Evolutionary conservation across 805 yeast species (phyloP).

Genomic region (Spencermartinsiella europaea): DNA sequence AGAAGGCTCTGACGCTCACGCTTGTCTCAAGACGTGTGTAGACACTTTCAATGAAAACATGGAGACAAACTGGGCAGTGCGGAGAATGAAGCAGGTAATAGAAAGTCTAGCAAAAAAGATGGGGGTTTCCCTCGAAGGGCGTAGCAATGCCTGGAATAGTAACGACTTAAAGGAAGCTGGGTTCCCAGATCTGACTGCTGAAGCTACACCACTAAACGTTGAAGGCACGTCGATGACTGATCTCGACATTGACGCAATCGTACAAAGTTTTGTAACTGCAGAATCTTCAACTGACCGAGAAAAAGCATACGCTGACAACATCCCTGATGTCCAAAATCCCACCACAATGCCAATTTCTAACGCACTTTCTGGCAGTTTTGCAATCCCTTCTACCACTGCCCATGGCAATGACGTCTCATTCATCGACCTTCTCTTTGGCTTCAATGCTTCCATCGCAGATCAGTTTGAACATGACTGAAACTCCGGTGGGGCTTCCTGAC

Average conservation of each 20-base stretch:
- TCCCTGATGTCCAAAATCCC: background rate
- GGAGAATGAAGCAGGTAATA: slow-evolving; percentile 4
- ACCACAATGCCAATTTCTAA: background rate
- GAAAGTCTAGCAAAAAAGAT: slow-evolving; percentile 4
- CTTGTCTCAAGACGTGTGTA: background rate
- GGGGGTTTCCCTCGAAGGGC: background rate
- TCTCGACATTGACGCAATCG: slow-evolving; percentile 6
- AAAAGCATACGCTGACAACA: background rate
- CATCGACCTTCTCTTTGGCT: slow-evolving; percentile 5
- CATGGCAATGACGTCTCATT: background rate
- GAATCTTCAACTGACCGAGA: background rate
- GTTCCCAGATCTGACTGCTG: no score
- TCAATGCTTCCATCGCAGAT: slow-evolving; percentile 4
- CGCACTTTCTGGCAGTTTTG: background rate
- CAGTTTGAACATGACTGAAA: background rate
- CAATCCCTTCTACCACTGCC: background rate
- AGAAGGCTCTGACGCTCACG: slow-evolving; percentile 5
- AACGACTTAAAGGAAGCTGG: background rate
- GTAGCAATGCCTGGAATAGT: background rate
- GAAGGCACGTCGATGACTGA: background rate
- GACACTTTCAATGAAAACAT: slow-evolving; percentile 7
- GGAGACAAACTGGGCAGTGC: slow-evolving; percentile 7
- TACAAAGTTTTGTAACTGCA: slow-evolving; percentile 6
- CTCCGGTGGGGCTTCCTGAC: no score
- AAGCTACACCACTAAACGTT: background rate